Conservation (phyloP, 352 stramenopile species). For the Globisporangium apiculatum region DNA sequence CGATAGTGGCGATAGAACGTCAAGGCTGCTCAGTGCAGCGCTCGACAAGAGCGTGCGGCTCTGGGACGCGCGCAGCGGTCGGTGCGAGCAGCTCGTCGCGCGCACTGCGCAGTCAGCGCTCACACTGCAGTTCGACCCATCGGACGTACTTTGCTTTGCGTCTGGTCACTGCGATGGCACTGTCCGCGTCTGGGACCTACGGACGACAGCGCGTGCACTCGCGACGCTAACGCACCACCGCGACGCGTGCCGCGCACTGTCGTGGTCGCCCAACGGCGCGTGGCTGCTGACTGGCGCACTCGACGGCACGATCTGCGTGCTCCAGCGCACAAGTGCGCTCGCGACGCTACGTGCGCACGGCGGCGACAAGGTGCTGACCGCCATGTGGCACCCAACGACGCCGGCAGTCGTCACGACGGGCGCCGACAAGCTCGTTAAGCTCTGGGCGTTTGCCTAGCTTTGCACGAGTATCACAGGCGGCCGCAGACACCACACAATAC, state of each 20-base stretch:
- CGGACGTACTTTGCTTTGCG: constrained; percentile 19
- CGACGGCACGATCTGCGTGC: constrained; percentile 50
- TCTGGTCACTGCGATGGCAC: constrained; percentile 59
- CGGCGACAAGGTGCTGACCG: constrained; percentile 58
- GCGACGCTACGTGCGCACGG: constrained; percentile 49
- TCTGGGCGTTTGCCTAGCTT: constrained; percentile 35
- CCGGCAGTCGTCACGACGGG: constrained; percentile 55
- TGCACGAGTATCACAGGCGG: too few relatives aligned
- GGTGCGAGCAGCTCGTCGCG: constrained; percentile 46
- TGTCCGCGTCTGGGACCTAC: constrained; percentile 58
- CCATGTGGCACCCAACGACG: constrained; percentile 46
- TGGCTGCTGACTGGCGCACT: constrained; percentile 62
- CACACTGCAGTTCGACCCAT: constrained; percentile 41
- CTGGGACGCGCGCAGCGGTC: constrained; percentile 53
- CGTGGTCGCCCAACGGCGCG: constrained; percentile 45
- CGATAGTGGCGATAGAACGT: neutral
- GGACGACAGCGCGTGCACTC: constrained; percentile 15
- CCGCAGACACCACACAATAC: too few relatives aligned
- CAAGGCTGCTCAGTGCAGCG: constrained; percentile 29
- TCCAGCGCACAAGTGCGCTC: constrained; percentile 17
- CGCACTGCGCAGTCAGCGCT: constrained; percentile 26
- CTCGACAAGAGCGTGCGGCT: constrained; percentile 57
- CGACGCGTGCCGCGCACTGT: constrained; percentile 54
- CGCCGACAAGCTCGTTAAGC: constrained; percentile 60
- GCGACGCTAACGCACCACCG: constrained; percentile 27